These are phyloP conservation scores for Fraxinus quadrangulata DNA, from an alignment of 257 asterid species.

Conservation along the genomic window DNA sequence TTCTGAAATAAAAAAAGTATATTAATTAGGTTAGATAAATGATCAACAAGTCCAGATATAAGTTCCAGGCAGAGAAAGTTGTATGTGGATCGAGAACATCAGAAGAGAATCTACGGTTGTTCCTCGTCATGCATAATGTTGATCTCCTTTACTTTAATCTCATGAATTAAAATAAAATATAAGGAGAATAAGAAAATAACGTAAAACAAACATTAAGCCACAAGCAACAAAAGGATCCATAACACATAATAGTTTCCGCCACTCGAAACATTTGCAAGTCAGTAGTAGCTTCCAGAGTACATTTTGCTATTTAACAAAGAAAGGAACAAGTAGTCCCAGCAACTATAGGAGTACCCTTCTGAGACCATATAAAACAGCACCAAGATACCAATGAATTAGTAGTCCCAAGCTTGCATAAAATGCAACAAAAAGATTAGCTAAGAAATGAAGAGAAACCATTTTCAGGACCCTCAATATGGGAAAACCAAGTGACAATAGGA, in stretches of 20 bases:
- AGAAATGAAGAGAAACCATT: background rate
- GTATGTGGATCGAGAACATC: background rate
- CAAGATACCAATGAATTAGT: constrained; percentile 14
- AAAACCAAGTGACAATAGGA: background rate
- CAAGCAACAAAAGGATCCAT: background rate
- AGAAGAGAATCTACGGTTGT: background rate
- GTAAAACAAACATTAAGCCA: background rate
- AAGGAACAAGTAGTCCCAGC: constrained; percentile 25
- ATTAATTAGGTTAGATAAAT: constrained; percentile 10
- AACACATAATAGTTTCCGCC: background rate
- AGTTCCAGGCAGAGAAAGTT: background rate
- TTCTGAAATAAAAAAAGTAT: constrained; percentile 43
- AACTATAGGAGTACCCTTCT: constrained; percentile 37
- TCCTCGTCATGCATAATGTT: constrained; percentile 7
- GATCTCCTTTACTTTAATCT: background rate
- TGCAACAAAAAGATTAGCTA: background rate
- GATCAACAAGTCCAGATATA: background rate
- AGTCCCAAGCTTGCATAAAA: constrained; percentile 5
- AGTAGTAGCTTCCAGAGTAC: constrained; percentile 1
- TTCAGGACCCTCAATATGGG: background rate
- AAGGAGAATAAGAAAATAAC: background rate
- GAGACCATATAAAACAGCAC: constrained; percentile 31
- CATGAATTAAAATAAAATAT: constrained; percentile 6
- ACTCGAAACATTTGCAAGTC: constrained; percentile 8
- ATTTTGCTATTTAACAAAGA: constrained; percentile 22